phyloP scores from a whole-genome alignment of 2,329 filamentous ascomycete species.

The Magnaporthales sp. region DNA sequence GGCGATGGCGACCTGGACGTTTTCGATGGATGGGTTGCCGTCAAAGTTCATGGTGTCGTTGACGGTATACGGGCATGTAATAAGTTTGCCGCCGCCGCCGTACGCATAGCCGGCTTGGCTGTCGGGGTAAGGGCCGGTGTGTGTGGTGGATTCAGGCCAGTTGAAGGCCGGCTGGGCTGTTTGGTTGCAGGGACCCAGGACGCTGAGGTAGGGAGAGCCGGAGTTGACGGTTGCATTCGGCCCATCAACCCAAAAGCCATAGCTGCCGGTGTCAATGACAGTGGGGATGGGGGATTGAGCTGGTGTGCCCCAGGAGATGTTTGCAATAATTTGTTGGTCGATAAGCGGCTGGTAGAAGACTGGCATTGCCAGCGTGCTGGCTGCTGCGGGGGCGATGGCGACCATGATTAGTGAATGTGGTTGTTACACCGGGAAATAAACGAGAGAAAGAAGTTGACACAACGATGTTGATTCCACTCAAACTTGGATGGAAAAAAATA shows the following conservation, averaged over 20 bases:
- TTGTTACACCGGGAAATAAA: background rate
- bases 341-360: conserved; percentile 7
- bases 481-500: background rate
- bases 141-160: conserved; percentile 8
- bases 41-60: conserved; percentile 17
- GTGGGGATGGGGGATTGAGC: conserved; percentile 14
- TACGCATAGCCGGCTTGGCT: conserved; percentile 10
- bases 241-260: conserved; percentile 16
- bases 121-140: conserved; percentile 6
- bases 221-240: conserved; percentile 11
- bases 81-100: conserved; percentile 12
- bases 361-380: background rate
- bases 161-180: conserved; percentile 5
- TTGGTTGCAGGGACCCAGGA: conserved; percentile 10
- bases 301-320: conserved; percentile 10
- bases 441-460: background rate
- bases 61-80: conserved; percentile 9
- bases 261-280: conserved; percentile 15
- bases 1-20: conserved; percentile 18
- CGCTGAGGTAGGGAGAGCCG: conserved; percentile 8
- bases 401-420: background rate
- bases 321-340: conserved; percentile 14
- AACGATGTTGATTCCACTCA: background rate
- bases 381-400: conserved; percentile 6
- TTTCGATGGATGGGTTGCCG: conserved; percentile 9